These are phyloP conservation scores for Stylonectria norvegica DNA, from an alignment of 2,329 filamentous ascomycete genomes.

Conservation along the genomic window DNA sequence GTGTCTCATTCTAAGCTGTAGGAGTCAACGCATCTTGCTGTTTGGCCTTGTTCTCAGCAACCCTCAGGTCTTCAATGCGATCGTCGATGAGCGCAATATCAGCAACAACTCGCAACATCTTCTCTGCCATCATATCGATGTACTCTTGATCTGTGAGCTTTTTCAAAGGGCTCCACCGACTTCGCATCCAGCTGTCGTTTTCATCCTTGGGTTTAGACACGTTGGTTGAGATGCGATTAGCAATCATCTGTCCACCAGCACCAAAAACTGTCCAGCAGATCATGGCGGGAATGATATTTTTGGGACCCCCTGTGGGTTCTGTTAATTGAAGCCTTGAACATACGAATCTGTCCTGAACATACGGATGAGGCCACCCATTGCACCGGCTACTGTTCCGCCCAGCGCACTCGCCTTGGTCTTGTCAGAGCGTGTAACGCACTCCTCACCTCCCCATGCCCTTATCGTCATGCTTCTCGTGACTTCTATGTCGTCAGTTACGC, in stretches of 20 bases:
- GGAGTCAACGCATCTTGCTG: neutral
- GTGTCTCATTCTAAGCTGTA: conserved; percentile 6
- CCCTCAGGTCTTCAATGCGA: conserved; percentile 51
- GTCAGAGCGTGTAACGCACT: conserved; percentile 54
- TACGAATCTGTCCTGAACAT: conserved; percentile 26
- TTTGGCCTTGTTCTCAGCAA: conserved; percentile 11
- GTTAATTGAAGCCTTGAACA: conserved; percentile 13
- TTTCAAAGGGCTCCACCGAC: conserved; percentile 69
- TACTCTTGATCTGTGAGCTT: conserved; percentile 72
- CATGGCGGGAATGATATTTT: conserved; percentile 50
- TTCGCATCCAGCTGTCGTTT: conserved; percentile 45
- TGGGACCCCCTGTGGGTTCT: conserved; percentile 44
- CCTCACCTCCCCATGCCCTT: conserved; percentile 47
- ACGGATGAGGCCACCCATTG: conserved; percentile 56
- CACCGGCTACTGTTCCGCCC: conserved; percentile 66
- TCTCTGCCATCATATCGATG: conserved; percentile 65
- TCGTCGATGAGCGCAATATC: conserved; percentile 79
- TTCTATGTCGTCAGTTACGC: conserved; percentile 26
- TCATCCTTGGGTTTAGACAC: conserved; percentile 36
- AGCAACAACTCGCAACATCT: conserved; percentile 66
- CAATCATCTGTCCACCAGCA: conserved; percentile 38
- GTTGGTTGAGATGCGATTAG: conserved; percentile 29
- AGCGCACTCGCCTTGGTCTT: conserved; percentile 65
- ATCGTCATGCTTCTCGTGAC: conserved; percentile 48
- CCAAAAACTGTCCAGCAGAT: conserved; percentile 46